A percentile compares a stretch with the other conserved stretches of the same genome.
Conservation (phyloP, 1,284 basidiomycete species). For the Nidula niveotomentosa region DNA sequence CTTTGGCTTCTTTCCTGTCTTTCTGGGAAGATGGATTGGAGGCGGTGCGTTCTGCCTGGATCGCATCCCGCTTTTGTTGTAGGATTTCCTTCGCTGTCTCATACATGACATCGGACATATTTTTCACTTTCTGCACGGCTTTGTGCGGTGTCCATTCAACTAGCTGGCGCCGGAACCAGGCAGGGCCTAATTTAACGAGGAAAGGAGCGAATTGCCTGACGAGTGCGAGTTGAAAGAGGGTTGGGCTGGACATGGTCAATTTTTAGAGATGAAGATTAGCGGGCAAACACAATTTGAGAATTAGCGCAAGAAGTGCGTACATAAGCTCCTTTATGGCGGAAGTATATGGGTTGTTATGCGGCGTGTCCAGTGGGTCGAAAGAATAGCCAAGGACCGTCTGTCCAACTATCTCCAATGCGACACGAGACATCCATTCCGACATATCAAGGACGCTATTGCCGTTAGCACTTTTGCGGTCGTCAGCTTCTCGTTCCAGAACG, state of each 20-base stretch:
- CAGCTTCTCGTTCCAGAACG: not conserved
- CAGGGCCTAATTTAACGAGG: conserved; percentile 14
- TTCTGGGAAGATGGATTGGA: conserved; percentile 26
- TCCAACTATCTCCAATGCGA: conserved; percentile 38
- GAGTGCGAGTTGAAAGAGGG: not conserved
- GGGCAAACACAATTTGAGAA: not conserved
- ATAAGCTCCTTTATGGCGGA: conserved; percentile 23
- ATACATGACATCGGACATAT: conserved; percentile 32
- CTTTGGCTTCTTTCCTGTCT: conserved; percentile 25
- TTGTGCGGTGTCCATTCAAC: conserved; percentile 26
- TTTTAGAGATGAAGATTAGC: not conserved
- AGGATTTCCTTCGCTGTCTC: conserved; percentile 31
- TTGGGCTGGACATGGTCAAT: not conserved
- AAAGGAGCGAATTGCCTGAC: conserved; percentile 1
- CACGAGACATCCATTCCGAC: conserved; percentile 32
- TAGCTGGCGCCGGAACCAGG: conserved; percentile 23
- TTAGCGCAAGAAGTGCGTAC: conserved; percentile 19
- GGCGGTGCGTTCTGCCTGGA: conserved; percentile 20
- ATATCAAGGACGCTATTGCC: conserved; percentile 20
- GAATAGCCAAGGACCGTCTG: conserved; percentile 38
- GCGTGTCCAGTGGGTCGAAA: conserved; percentile 26
- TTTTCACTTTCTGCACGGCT: conserved; percentile 24
- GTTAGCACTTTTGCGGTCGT: not conserved
- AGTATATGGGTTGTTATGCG: conserved; percentile 13
- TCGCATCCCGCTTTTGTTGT: conserved; percentile 28